Percentiles rank a stretch among this genome's conserved stretches.
phyloP scores from a whole-genome alignment of 2,329 filamentous ascomycete species.

The Cladosporium sp. region DNA sequence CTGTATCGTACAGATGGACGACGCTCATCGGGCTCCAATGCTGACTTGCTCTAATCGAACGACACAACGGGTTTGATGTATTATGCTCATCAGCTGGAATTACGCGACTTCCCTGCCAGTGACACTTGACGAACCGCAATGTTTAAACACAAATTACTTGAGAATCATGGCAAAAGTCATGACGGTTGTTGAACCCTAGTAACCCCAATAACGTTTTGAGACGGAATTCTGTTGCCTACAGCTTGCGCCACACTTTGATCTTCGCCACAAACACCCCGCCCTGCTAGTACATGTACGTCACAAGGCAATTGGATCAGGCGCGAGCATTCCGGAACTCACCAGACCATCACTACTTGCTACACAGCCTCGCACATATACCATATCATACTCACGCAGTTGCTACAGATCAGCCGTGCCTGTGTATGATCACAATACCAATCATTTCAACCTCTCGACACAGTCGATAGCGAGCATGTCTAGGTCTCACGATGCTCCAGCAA shows the following conservation, averaged over 20 bases:
- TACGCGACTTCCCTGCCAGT: too few relatives aligned
- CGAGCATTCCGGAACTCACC: constrained; percentile 6
- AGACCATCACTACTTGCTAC: not conserved
- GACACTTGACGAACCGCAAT: too few relatives aligned
- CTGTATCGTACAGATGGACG: too few relatives aligned
- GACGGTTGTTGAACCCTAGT: too few relatives aligned
- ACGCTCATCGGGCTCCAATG: too few relatives aligned
- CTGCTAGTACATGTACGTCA: constrained; percentile 4
- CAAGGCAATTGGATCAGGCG: constrained; percentile 1
- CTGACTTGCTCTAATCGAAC: too few relatives aligned
- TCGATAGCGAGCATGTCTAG: not conserved
- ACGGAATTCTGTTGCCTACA: constrained; percentile 1
- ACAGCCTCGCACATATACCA: not conserved
- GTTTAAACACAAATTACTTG: too few relatives aligned
- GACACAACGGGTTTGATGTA: too few relatives aligned
- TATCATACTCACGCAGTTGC: not conserved
- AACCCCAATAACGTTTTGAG: too few relatives aligned
- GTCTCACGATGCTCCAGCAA: constrained; percentile 15
- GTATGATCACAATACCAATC: not conserved
- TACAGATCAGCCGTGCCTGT: not conserved
- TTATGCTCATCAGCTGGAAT: too few relatives aligned
- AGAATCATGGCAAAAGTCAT: too few relatives aligned
- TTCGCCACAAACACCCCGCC: constrained; percentile 3
- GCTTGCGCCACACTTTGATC: not conserved
- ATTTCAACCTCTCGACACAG: not conserved